Evolutionary conservation across 345 rosid species (phyloP), one percentile per base, ranked within the genome.

Genomic region (Anacardium occidentale): DNA sequence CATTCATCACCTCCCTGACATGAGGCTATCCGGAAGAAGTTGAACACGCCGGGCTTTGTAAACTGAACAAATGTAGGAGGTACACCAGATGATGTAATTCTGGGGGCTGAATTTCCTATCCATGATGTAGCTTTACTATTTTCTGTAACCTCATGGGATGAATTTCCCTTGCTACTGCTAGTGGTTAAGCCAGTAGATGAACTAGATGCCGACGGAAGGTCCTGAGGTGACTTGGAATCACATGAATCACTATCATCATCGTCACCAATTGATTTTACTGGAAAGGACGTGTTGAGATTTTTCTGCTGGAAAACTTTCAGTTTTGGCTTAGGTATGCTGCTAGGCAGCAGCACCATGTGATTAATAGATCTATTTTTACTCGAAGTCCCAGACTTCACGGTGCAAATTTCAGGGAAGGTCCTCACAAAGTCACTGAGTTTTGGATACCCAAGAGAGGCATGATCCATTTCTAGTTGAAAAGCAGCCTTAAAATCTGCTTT

Each of bases 391-490:
- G 40, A 72, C 78, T 81, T 75, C 67, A 84, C 57, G 13, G 22
- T 72, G 67, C 98, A 92, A 76, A 89, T 82, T 47, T 83, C 78
- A 3, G 96, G 86, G 72, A 89, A 74, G 37, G 70, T 76, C 79
- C 74, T 86, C 80, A 92, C 52, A 78, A 90, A 92, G 68, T 90
- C 94, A 57, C 83, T 89, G 68, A 90, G 94, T 78, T 92, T 92
- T 53, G 65, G n/a, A 83, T 78, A 92, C 55, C 94, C 98, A 29
- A 92, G 82, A 76, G 98, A 86, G 68, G 78, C 74, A 66, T 92
- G 98, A 63, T 92, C 90, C 54, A 92, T 61, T 29, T 92, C 93
- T 58, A 84, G 75, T 68, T 87, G 87, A 80, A 79, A 92, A 47
- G 72, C 73, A 75, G 83, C 70, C 60, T 83, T 86, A 81, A 90